A percentile compares a stretch with the other conserved stretches of the same genome.
phyloP scores from a whole-genome alignment of 176 grass and related monocot species.

The Oryza meyeriana region DNA sequence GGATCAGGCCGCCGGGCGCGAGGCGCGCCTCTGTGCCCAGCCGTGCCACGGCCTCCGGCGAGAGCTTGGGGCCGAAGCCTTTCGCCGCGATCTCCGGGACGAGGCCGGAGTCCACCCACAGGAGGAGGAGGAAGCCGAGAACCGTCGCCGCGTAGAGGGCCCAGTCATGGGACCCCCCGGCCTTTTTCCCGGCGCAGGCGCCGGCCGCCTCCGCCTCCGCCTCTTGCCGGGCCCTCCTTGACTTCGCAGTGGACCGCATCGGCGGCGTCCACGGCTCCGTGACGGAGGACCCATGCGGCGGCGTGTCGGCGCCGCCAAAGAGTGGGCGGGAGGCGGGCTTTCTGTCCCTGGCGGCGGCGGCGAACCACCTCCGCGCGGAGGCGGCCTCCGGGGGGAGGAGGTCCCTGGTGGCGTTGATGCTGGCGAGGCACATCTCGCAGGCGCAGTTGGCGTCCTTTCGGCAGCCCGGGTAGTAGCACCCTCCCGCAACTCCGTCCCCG shows the following conservation, averaged over 20 bases:
- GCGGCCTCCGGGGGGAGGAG: slow-evolving; percentile 50
- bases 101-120: slow-evolving; percentile 56
- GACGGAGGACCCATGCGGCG: neutral
- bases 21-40: slow-evolving; percentile 42
- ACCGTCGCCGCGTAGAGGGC: slow-evolving; percentile 33
- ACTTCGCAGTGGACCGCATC: slow-evolving; percentile 52
- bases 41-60: slow-evolving; percentile 33
- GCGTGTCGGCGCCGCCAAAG: slow-evolving; percentile 13
- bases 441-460: slow-evolving; percentile 88
- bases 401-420: slow-evolving; percentile 86
- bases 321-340: slow-evolving; percentile 1
- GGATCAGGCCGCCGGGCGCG: slow-evolving; percentile 31
- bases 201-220: neutral
- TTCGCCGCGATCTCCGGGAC: slow-evolving; percentile 44
- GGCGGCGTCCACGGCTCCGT: slow-evolving; percentile 44
- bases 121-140: slow-evolving; percentile 44
- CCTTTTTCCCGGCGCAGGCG: neutral
- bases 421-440: slow-evolving; percentile 87
- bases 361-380: slow-evolving; percentile 46
- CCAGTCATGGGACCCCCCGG: slow-evolving; percentile 2
- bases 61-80: slow-evolving; percentile 52
- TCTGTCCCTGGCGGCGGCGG: slow-evolving; percentile 6
- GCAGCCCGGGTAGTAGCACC: slow-evolving; percentile 67
- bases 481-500: neutral
- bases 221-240: slow-evolving; percentile 1